Evolutionary conservation across 73 alveolate species (phyloP), one percentile per base, ranked within the genome.

Genomic region (Breviolum minutum): DNA sequence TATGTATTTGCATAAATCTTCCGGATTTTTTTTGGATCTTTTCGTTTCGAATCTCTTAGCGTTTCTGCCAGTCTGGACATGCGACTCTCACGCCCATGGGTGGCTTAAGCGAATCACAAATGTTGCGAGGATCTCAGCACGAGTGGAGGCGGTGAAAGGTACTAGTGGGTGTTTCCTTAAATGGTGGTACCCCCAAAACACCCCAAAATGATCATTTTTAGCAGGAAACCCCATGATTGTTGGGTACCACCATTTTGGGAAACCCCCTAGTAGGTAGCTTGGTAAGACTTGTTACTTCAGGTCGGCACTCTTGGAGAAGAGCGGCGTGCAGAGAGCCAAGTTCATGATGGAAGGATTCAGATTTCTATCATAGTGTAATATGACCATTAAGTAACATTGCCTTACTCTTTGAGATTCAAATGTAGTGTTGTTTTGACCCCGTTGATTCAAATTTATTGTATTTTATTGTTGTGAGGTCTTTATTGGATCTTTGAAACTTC

Each of bases 101-200:
- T 27, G 90, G 98, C 80, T 40, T 92, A 54, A 81, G 98, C 30
- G 98, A 92, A 80, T 74, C 98, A 22, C 98, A 92, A 32, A 92
- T 92, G 98, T 68, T 92, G 98, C 68, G 91, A 27, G 66, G 24
- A 13, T 54, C 97, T 71, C 74, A 71, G 84, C 19, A 20, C n/a
- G 60, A 16, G 32, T 77, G 27, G 63, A 26, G 0, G 40, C 82
- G 26, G 29, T 20, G 26, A 22, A 24, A 22, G 82, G 26, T 71
- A 14, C 82, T 71, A 9, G 40, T 17, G 27, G 14, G 13, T 70
- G 8, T 70, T 70, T n/a, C n/a, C n/a, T 70, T 70, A 6, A 17
- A 70, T 70, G 80, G 24, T 16, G 68, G 13, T 6, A 80, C 88
- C 12, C n/a, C n/a, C n/a, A n/a, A n/a, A n/a, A n/a, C n/a, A n/a